These are phyloP conservation scores for Teratosphaeria viscida DNA, from an alignment of 2,329 filamentous ascomycete genomes.

Conservation along the genomic window DNA sequence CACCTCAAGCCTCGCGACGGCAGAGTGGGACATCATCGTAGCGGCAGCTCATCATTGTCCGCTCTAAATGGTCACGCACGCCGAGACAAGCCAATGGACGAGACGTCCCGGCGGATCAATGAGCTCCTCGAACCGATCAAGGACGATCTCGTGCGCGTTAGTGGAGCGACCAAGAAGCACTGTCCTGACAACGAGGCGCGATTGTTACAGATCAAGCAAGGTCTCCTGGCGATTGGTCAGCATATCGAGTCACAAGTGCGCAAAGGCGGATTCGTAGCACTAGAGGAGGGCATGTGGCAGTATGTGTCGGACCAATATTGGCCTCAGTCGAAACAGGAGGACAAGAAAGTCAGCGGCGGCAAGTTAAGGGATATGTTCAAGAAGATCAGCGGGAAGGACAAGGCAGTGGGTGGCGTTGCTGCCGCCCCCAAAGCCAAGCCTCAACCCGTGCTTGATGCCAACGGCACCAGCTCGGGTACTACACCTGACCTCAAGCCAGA, in stretches of 20 bases:
- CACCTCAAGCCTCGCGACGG: slow-evolving; percentile 20
- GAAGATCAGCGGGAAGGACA: slow-evolving; percentile 24
- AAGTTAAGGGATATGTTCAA: slow-evolving; percentile 29
- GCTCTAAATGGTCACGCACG: slow-evolving; percentile 23
- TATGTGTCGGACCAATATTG: slow-evolving; percentile 26
- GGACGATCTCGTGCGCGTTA: slow-evolving; percentile 49
- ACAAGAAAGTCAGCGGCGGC: slow-evolving; percentile 24
- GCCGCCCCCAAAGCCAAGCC: neutral
- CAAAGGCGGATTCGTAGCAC: slow-evolving; percentile 12
- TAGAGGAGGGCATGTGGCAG: slow-evolving; percentile 26
- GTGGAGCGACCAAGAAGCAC: slow-evolving; percentile 51
- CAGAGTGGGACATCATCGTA: slow-evolving; percentile 41
- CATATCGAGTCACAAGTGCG: slow-evolving; percentile 44
- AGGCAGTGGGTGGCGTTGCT: neutral
- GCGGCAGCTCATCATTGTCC: slow-evolving; percentile 25
- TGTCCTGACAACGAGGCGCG: slow-evolving; percentile 53
- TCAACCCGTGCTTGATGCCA: neutral
- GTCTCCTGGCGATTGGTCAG: slow-evolving; percentile 52
- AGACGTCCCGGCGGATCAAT: slow-evolving; percentile 43
- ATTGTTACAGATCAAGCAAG: slow-evolving; percentile 50
- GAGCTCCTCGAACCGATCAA: slow-evolving; percentile 48
- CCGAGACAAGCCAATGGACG: slow-evolving; percentile 23
- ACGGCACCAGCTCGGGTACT: neutral
- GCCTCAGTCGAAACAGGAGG: slow-evolving; percentile 25
- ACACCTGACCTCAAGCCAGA: neutral